A percentile compares a stretch with the other conserved stretches of the same genome.
Evolutionary conservation across 2,329 filamentous ascomycete species (phyloP).

Genomic region (Chaetomium strumarium): DNA sequence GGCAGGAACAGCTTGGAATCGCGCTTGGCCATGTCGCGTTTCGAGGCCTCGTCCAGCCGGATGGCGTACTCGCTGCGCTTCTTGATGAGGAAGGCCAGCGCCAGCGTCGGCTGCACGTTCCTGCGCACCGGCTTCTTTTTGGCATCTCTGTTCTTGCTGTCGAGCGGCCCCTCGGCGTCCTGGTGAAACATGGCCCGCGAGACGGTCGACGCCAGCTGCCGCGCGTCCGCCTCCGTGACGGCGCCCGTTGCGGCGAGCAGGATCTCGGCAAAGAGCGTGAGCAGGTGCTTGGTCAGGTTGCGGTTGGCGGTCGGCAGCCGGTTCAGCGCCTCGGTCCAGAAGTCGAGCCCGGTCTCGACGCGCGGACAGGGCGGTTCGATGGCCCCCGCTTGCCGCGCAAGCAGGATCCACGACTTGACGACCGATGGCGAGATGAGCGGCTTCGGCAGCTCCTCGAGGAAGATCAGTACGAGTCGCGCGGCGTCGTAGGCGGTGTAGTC

Average conservation of each 20-base stretch:
- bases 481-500: constrained; percentile 23
- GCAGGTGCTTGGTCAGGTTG: constrained; percentile 23
- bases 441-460: constrained; percentile 22
- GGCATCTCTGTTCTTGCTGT: not conserved
- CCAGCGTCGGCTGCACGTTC: constrained; percentile 22
- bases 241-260: constrained; percentile 7
- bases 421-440: constrained; percentile 21
- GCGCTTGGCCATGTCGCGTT: constrained; percentile 1
- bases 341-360: constrained; percentile 24
- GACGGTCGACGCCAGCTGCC: constrained; percentile 19
- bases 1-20: constrained; percentile 19
- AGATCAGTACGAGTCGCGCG: constrained; percentile 21
- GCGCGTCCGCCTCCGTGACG: constrained; percentile 17
- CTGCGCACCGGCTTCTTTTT: constrained; percentile 12
- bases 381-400: constrained; percentile 22
- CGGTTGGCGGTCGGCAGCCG: constrained; percentile 20
- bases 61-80: constrained; percentile 23
- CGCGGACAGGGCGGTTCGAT: constrained; percentile 20
- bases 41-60: constrained; percentile 5
- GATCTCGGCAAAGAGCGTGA: constrained; percentile 22
- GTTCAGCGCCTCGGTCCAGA: constrained; percentile 26
- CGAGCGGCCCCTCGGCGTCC: constrained; percentile 5
- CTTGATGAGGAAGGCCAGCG: constrained; percentile 23
- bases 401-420: constrained; percentile 21
- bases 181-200: constrained; percentile 23